Base-by-base conservation (phyloP, 192 early-diverging fungal genomes). In the Gryganskiella cystojenkinii region DNA sequence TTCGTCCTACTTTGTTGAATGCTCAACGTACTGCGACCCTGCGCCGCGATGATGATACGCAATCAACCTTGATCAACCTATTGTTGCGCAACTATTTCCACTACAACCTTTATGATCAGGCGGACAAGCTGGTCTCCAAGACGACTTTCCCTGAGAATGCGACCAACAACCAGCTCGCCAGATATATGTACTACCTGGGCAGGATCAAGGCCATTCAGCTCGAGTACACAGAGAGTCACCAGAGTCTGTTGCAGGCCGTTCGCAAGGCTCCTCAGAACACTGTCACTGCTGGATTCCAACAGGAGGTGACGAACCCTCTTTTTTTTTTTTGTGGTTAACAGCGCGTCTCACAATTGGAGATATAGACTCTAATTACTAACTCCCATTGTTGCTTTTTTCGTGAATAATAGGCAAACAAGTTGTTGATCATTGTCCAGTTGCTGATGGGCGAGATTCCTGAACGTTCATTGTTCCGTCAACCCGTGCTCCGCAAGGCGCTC, bases 391-490 rank as follows among this genome's bases (percentile, higher is more conserved):
- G 15, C 31, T n/a, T 35, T 51, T 40, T 35, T 63, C 37, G 51
- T 50, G 49, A n/a, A n/a, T n/a, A n/a, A n/a, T 75, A 93, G 92
- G 91, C 89, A 25, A 86, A 96, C 85, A 99, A 99, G 82, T 88
- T 99, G 30, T 90, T 92, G 33, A 95, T 99, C 50, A 96, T 98
- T 75, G 96, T 99, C 3, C 96, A 99, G 84, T 82, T 99, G 58
- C 82, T 99, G 80, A 97, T 98, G 94, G 98, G 98, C 27, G 96
- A 99, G 69, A 98, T 99, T 61, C 97, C 98, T 14, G 97, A 98
- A 66, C 88, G 97, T 56, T 92, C 93, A 40, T 79, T 97, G 28
- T 99, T 99, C 88, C 86, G 96, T 61, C 90, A 95, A 66, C 91
- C 93, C 4, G 89, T 90, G 28, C 79, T 99, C 47, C 88, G 87